Base-by-base conservation (phyloP, 2,329 filamentous ascomycete genomes). In the Calonectria multiphialidica region DNA sequence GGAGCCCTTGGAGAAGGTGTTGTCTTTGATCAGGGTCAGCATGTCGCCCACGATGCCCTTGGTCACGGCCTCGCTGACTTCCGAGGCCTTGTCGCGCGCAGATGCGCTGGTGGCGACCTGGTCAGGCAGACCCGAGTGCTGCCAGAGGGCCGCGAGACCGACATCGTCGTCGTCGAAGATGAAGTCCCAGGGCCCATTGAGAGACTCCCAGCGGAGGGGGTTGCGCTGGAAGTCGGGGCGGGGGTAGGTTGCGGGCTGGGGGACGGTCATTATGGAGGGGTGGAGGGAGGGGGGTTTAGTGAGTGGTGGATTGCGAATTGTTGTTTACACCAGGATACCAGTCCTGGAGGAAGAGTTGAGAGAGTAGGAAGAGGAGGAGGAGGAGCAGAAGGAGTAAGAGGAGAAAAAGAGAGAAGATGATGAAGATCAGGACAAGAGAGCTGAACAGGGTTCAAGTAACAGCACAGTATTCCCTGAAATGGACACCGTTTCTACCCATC, bases 131-230 rank as follows among this genome's bases (percentile, higher is more conserved):
- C 88, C 87, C 2, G 80, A 80, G 6, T 86, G 81, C 7, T 91
- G 88, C 91, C 91, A 93, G 49, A 81, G 78, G 30, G 87, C 80
- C 5, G 78, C 70, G 2, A 91, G 83, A 0, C 92, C 92, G 53
- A 86, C 79, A 77, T 93, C 91, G 62, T 88, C 84, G 77, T 93
- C 92, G 80, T 94, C 92, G 72, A 93, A 93, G 57, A 90, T 81
- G 77, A 93, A 91, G 69, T 87, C 85, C 92, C 92, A 93, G 7
- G 86, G 83, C 1, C 91, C 91, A 74, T 93, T 90, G 57, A 93
- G 87, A 1, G 89, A 89, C 47, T 84, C 81, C 92, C 92, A 93
- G 55, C 84, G 86, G 33, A 92, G 85, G 30, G 84, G 79, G 37
- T 83, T 81, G 67, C 91, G 90, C 66, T 88, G 80, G 80, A 93